Evolutionary conservation across 805 yeast species (phyloP), one percentile per base, ranked within the genome.

Genomic region (Kuraishia capsulata): DNA sequence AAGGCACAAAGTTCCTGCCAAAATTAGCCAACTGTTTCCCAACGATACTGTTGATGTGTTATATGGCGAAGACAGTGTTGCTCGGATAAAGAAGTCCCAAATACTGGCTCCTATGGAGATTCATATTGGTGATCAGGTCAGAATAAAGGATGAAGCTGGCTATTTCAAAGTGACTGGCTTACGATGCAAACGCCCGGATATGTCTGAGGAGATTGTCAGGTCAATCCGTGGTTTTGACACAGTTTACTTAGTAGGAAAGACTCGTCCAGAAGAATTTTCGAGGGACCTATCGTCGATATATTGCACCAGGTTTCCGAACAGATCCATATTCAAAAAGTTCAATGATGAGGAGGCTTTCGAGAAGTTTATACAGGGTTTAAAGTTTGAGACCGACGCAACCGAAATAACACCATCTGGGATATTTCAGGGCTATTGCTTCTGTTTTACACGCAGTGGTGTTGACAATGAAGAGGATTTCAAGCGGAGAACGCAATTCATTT

Each of bases 191-290:
- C 43, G 42, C 11, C 25, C 36, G 1, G 36, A 33, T 8, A 8
- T 38, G 3, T 41, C 46, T 2, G 48, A 53, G 5, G 44, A 42
- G 6, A 44, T 45, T 1, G 65, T 79, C 5, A 54, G 64, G 36
- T 80, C 87, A 50, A 62, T 76, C 40, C 59, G 87, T 44, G 88
- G 88, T 0, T 80, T 62, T 48, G 77, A 78, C 49, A 59, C 65
- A 0, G 70, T 76, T 2, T 57, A 59, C 43, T 54, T 65, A 5
- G 59, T 49, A 42, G 57, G 35, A 10, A 32, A 35, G 18, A 47
- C 41, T 19, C 39, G 32, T 29, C 42, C 39, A 28, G 59, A 51
- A 39, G 42, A 39, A 39, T 36, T 40, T n/a, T 31, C 10, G 20
- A 24, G 16, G 5, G 10, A 20, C 14, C 31, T 40, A 8, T n/a